Conservation (phyloP, 164 flowering plant genomes). For the Aristolochia californica region DNA sequence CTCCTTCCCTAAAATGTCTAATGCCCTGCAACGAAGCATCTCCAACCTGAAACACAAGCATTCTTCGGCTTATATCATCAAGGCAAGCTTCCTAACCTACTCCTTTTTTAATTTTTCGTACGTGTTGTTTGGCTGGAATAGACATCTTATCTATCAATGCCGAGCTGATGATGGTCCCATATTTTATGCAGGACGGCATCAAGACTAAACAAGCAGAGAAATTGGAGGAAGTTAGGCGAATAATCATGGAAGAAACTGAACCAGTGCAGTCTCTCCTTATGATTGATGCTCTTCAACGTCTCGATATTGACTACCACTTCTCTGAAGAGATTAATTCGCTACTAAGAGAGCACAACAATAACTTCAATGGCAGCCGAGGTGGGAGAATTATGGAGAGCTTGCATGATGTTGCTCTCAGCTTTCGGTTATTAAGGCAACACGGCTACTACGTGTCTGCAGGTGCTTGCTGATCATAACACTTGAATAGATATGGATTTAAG, state of each 20-base stretch:
- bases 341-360: slow-evolving; percentile 1
- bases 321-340: slow-evolving; percentile 18
- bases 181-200: not conserved
- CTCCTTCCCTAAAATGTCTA: too few relatives aligned
- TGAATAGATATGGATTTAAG: not conserved
- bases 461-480: not conserved
- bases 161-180: too few relatives aligned
- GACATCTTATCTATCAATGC: too few relatives aligned
- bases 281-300: slow-evolving; percentile 26
- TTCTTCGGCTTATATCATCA: too few relatives aligned
- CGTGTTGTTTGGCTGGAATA: too few relatives aligned
- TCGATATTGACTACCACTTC: slow-evolving; percentile 26
- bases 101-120: too few relatives aligned
- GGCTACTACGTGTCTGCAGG: slow-evolving; percentile 15
- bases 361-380: too few relatives aligned
- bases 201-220: not conserved
- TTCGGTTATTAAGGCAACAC: slow-evolving; percentile 21
- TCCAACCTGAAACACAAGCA: too few relatives aligned
- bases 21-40: too few relatives aligned
- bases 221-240: not conserved
- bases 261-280: slow-evolving; percentile 8
- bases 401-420: slow-evolving; percentile 18
- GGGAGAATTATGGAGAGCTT: slow-evolving; percentile 1
- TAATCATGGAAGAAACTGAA: not conserved
- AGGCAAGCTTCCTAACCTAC: too few relatives aligned